Evolutionary conservation across 331 rosid genomes (phyloP), one percentile per base, ranked within the genome.

Genomic region (Telfairia occidentalis): DNA sequence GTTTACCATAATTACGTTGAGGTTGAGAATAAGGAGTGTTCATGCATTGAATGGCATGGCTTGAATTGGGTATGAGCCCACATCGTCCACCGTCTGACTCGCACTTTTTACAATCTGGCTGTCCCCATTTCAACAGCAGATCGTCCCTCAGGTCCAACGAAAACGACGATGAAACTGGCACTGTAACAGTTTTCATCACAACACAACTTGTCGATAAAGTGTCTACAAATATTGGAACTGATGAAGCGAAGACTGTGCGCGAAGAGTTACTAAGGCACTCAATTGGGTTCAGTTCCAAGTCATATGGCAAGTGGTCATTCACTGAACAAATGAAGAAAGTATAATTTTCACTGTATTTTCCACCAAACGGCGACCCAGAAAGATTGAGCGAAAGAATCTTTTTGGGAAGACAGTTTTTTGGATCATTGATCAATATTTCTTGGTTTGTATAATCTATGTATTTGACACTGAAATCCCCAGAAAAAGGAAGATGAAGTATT

Each of bases 401-500:
- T 78, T 75, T 74, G 0, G 97, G 87, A 23, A 90, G 91, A 77
- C 96, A 92, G 5, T 73, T 75, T 13, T 82, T 30, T 28, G 91
- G 97, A 77, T 92, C 96, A 67, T 87, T 92, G 6, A 90, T 40
- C 82, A 86, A 80, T 9, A 92, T 19, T 72, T 92, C 83, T 53
- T 90, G 96, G 1, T 78, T 5, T 5, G 63, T 58, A 30, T 92
- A 92, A 78, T 90, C 87, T 82, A 92, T 88, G 4, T 9, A 28
- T 53, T 75, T 78, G 75, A 92, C 76, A 9, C 16, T 82, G 78
- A 92, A 83, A 4, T 83, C 38, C 18, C 67, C 85, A 0, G 84
- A 79, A 24, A 52, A 1, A 9, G 90, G 92, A 21, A 92, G 84
- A 13, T 81, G 82, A 21, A 92, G 83, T 0, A 83, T 67, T 53